Base-by-base conservation (phyloP, 768 basidiomycete genomes). In the Leccinum subgranulosum region DNA sequence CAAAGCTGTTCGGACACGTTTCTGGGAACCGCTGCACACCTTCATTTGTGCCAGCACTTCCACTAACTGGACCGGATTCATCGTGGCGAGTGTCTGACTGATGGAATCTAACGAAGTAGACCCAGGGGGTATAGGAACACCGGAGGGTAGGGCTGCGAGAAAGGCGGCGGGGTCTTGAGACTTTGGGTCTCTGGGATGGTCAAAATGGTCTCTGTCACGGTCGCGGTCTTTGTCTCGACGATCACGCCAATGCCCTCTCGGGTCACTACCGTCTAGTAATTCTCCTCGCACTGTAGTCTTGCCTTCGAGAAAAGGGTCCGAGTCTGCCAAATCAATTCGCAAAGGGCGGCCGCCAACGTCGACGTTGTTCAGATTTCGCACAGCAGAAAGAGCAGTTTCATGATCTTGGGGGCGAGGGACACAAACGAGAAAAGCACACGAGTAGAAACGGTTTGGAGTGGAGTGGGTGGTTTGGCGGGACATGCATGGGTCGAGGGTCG, bases 11-110 rank as follows among this genome's bases (percentile, higher is more conserved):
- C 43, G 47, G 54, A 52, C 56, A 66, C 14, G 57, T 64, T 66
- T 61, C 54, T 53, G 54, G 57, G 41, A 64, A 64, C 50, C 59
- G 53, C 49, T 52, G 74, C 81, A 67, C 70, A 95, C 97, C 87
- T 98, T 98, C 90, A 96, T 95, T 73, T 97, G 93, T n/a, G 90
- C 90, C 63, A 99, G 77, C 9, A 98, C 89, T 74, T 99, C 96
- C 75, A 95, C 85, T 60, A 96, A 77, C 68, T 96, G 92, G 39
- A 77, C 80, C 0, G 93, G 92, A 54, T 84, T 83, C 79, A 96
- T 90, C 28, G 78, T 84, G 43, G 90, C 95, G 47, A 99, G 79
- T 3, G 87, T 89, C 68, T 89, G 84, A 69, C 84, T 92, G 69
- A 98, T 98, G 55, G 81, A 79, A 70, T 98, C 95, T 56, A 91